Evolutionary conservation across 148 eudicot species (phyloP).

Genomic region (Diospyros lotus): DNA sequence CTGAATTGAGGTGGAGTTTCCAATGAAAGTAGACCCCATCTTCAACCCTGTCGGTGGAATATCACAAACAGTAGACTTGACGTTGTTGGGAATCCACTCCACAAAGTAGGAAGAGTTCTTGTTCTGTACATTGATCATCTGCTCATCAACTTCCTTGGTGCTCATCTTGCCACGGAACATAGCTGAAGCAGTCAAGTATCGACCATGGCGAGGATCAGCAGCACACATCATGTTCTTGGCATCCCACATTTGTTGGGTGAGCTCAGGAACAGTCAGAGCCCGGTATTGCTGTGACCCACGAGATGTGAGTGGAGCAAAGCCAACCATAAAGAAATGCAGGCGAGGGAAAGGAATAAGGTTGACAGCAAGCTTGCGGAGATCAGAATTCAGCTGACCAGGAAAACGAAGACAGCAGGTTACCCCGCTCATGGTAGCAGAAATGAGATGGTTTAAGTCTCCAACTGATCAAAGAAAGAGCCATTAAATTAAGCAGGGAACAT

Average conservation of each 20-base stretch:
- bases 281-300: slow-evolving; percentile 29
- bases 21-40: slow-evolving; percentile 52
- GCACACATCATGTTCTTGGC: slow-evolving; percentile 60
- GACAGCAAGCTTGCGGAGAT: slow-evolving; percentile 30
- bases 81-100: slow-evolving; percentile 57
- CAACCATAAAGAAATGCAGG: slow-evolving; percentile 29
- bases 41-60: slow-evolving; percentile 50
- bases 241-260: slow-evolving; percentile 60
- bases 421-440: slow-evolving; percentile 29
- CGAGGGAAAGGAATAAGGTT: slow-evolving; percentile 30
- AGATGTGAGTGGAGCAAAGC: slow-evolving; percentile 30
- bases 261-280: slow-evolving; percentile 24
- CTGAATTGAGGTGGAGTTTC: slow-evolving; percentile 53
- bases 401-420: slow-evolving; percentile 29
- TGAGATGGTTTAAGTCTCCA: slow-evolving; percentile 26
- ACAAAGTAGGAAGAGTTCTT: slow-evolving; percentile 61
- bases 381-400: slow-evolving; percentile 30
- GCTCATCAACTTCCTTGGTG: slow-evolving; percentile 56
- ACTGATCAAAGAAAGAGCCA: slow-evolving; percentile 9
- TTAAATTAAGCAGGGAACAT: no score
- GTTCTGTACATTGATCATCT: slow-evolving; percentile 55
- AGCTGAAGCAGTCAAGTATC: slow-evolving; percentile 51
- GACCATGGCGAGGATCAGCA: slow-evolving; percentile 54
- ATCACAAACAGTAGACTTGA: slow-evolving; percentile 59
- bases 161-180: slow-evolving; percentile 59